phyloP scores from a whole-genome alignment of 164 flowering plant genomes.

The Kalanchoe fedtschenkoi region DNA sequence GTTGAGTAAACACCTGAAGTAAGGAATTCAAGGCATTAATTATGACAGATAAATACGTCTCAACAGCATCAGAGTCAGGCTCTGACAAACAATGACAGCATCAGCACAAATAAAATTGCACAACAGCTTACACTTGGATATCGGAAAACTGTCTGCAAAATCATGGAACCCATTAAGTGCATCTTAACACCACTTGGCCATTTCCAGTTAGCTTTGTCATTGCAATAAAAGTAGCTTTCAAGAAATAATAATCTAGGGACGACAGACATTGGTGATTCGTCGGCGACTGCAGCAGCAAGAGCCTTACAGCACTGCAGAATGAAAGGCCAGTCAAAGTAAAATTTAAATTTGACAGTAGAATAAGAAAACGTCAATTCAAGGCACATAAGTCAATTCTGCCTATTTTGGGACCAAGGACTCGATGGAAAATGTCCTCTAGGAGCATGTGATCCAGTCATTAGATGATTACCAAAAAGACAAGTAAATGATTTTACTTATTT shows the following conservation, averaged over 20 bases:
- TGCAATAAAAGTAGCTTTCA: slow-evolving; percentile 48
- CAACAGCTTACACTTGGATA: slow-evolving; percentile 46
- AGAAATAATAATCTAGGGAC: slow-evolving; percentile 73
- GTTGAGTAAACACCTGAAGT: slow-evolving; percentile 54
- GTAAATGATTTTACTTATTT: background rate
- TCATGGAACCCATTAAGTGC: slow-evolving; percentile 75
- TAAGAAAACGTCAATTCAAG: too few species aligned
- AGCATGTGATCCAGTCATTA: background rate
- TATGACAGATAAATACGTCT: background rate
- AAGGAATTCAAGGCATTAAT: slow-evolving; percentile 1
- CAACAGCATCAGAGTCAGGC: background rate
- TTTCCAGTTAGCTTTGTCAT: slow-evolving; percentile 55
- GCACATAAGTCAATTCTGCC: too few species aligned
- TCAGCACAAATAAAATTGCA: slow-evolving; percentile 7
- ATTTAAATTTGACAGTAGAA: background rate
- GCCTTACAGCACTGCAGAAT: slow-evolving; percentile 67
- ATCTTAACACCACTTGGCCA: slow-evolving; percentile 59
- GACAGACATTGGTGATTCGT: slow-evolving; percentile 47
- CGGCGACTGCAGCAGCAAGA: slow-evolving; percentile 56
- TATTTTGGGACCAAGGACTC: too few species aligned
- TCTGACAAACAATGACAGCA: background rate
- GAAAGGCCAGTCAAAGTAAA: background rate
- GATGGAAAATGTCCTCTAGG: too few species aligned
- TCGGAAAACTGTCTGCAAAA: slow-evolving; percentile 67
- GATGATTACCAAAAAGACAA: background rate